phyloP scores from a whole-genome alignment of 805 yeast genomes.

The Hanseniaspora vineae region DNA sequence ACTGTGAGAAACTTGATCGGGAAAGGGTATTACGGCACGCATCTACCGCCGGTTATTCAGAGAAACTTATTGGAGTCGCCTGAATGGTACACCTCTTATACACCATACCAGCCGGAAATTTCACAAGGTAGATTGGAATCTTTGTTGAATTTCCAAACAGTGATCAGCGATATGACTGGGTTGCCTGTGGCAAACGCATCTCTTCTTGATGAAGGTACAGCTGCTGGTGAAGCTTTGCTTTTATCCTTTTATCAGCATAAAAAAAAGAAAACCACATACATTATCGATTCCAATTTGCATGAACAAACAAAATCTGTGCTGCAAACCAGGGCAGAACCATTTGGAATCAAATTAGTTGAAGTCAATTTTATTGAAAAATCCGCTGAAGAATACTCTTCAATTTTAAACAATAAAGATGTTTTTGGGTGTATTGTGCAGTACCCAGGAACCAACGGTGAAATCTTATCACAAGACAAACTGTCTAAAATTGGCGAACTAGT shows the following conservation, averaged over 20 bases:
- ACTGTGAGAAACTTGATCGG: constrained; percentile 73
- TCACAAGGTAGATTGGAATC: constrained; percentile 94
- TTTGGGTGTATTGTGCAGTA: constrained; percentile 86
- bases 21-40: constrained; percentile 87
- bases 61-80: constrained; percentile 88
- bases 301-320: constrained; percentile 80
- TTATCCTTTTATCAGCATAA: constrained; percentile 55
- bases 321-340: constrained; percentile 62
- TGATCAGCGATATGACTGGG: constrained; percentile 82
- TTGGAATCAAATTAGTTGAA: constrained; percentile 50
- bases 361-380: constrained; percentile 35
- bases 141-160: constrained; percentile 84
- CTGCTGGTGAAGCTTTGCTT: constrained; percentile 95
- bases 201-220: constrained; percentile 88
- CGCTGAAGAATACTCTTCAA: not conserved
- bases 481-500: constrained; percentile 45
- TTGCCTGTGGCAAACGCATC: constrained; percentile 93
- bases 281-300: constrained; percentile 65
- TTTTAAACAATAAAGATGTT: constrained; percentile 11
- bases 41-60: constrained; percentile 82
- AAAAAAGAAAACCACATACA: constrained; percentile 55
- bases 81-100: constrained; percentile 97
- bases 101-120: constrained; percentile 97
- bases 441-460: constrained; percentile 76
- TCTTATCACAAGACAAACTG: constrained; percentile 37